A percentile compares a stretch with the other conserved stretches of the same genome.
These are phyloP conservation scores for Auriscalpium vulgare DNA, from an alignment of 768 basidiomycete species.

Conservation along the genomic window DNA sequence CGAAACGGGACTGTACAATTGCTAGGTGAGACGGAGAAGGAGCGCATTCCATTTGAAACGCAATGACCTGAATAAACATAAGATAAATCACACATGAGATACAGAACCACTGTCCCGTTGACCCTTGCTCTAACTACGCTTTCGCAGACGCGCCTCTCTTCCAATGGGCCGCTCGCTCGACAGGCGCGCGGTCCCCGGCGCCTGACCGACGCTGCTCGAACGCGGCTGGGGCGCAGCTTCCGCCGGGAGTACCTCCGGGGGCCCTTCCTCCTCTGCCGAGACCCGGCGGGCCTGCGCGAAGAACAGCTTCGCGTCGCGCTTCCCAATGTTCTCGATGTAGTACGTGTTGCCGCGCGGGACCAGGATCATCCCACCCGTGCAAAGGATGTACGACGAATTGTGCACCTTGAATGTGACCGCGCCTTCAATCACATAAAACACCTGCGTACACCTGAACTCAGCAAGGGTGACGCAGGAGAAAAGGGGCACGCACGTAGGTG, in stretches of 20 bases:
- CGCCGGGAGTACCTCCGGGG: conserved; percentile 12
- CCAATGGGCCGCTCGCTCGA: conserved; percentile 6
- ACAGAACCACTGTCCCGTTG: too few relatives aligned
- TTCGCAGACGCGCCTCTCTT: conserved; percentile 1
- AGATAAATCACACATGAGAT: too few relatives aligned
- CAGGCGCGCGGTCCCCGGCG: conserved; percentile 6
- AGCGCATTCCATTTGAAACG: too few relatives aligned
- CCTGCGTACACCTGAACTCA: conserved; percentile 27
- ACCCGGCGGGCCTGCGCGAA: conserved; percentile 81
- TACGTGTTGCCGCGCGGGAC: conserved; percentile 95
- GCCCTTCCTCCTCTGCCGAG: conserved; percentile 22
- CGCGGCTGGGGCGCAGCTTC: conserved; percentile 2
- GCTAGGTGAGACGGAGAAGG: too few relatives aligned
- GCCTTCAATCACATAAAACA: conserved; percentile 81
- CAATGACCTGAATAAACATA: too few relatives aligned
- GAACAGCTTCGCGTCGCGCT: conserved; percentile 76
- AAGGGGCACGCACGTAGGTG: conserved; percentile 59
- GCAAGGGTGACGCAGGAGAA: conserved; percentile 18
- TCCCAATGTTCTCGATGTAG: conserved; percentile 79
- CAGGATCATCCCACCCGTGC: conserved; percentile 80
- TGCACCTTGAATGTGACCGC: conserved; percentile 84
- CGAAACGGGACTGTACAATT: too few relatives aligned
- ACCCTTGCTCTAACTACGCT: too few relatives aligned
- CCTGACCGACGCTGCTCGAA: conserved; percentile 10
- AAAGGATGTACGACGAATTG: conserved; percentile 66